Conservation (phyloP, 139 green algal genomes). For the Auxenochlorella protothecoides region DNA sequence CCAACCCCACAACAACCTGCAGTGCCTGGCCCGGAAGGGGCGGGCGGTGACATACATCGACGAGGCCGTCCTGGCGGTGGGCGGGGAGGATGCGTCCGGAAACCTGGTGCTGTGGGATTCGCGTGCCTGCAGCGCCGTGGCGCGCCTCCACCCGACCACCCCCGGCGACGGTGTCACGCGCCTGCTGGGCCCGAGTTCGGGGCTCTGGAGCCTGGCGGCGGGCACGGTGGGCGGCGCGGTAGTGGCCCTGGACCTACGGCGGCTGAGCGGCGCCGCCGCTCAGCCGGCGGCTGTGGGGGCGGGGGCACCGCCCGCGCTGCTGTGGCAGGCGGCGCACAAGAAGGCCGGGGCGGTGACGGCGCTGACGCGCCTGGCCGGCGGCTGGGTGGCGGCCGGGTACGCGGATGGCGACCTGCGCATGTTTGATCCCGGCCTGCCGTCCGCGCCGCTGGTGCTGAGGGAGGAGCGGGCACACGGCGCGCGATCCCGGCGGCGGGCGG, state of each 20-base stretch:
- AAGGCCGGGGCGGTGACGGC: slow-evolving; percentile 18
- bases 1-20: too few species aligned
- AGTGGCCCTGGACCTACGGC: neutral
- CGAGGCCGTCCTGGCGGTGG: too few species aligned
- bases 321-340: neutral
- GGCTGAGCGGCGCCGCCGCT: neutral
- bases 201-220: slow-evolving; percentile 17
- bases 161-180: too few species aligned
- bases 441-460: slow-evolving; percentile 18
- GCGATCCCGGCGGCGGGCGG: slow-evolving; percentile 1
- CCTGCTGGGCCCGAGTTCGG: too few species aligned
- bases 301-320: too few species aligned
- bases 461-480: slow-evolving; percentile 23
- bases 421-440: slow-evolving; percentile 23
- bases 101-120: too few species aligned
- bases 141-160: too few species aligned
- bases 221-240: slow-evolving; percentile 8
- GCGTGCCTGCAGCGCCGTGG: too few species aligned
- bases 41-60: too few species aligned
- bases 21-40: too few species aligned
- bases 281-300: neutral
- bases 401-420: slow-evolving; percentile 58
- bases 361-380: slow-evolving; percentile 22
- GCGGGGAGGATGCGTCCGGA: too few species aligned
- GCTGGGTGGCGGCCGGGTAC: slow-evolving; percentile 53